Conservation (phyloP, 108 stramenopile genomes). For the Cyclotella distinguenda region DNA sequence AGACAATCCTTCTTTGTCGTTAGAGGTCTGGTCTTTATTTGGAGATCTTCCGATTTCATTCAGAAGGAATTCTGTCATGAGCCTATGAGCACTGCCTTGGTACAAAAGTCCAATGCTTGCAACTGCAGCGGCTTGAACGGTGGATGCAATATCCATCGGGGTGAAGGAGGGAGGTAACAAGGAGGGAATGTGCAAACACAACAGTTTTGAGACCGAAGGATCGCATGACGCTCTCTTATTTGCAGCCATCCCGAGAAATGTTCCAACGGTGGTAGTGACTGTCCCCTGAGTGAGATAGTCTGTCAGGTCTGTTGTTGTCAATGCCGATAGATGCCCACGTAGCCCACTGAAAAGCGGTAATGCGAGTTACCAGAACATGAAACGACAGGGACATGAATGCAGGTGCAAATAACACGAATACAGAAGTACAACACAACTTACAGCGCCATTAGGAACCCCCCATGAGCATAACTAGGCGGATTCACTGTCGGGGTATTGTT, state of each 20-base stretch:
- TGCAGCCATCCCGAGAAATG: constrained; percentile 95
- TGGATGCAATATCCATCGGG: constrained; percentile 87
- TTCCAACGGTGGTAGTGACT: constrained; percentile 93
- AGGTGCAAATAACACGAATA: too few relatives aligned
- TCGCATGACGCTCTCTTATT: constrained; percentile 92
- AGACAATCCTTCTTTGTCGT: constrained; percentile 87
- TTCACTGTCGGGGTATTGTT: constrained; percentile 41
- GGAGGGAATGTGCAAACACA: constrained; percentile 97
- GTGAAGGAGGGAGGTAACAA: constrained; percentile 89
- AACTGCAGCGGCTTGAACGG: constrained; percentile 90
- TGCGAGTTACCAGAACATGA: not conserved
- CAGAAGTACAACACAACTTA: not conserved
- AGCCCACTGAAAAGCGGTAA: constrained; percentile 54
- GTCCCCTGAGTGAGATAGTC: constrained; percentile 95
- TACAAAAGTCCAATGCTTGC: constrained; percentile 90
- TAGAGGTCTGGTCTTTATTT: constrained; percentile 62
- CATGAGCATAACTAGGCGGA: constrained; percentile 66
- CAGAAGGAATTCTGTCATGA: constrained; percentile 97
- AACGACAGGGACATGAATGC: not conserved
- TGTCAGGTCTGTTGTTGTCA: constrained; percentile 95
- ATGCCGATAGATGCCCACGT: constrained; percentile 86
- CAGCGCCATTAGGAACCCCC: constrained; percentile 93
- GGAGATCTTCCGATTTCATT: constrained; percentile 92
- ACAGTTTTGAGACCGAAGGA: constrained; percentile 91
- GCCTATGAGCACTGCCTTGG: constrained; percentile 86